Evolutionary conservation across 1,284 basidiomycete species (phyloP).

Genomic region (Ceratobasidium sp.): DNA sequence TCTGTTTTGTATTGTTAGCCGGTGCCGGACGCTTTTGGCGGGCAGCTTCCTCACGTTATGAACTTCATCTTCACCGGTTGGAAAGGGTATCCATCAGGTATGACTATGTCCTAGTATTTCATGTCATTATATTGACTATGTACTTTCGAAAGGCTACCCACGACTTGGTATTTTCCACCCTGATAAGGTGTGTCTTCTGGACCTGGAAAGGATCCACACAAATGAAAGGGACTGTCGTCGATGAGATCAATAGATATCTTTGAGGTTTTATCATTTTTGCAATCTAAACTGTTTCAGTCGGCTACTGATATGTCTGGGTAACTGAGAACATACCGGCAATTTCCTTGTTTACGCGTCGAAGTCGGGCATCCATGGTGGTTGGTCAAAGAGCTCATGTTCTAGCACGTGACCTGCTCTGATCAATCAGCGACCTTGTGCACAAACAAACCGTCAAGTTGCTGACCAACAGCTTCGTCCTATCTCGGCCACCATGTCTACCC

Average conservation of each 20-base stretch:
- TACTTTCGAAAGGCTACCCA: constrained; percentile 56
- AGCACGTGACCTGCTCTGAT: constrained; percentile 27
- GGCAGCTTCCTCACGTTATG: constrained; percentile 67
- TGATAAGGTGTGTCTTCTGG: constrained; percentile 95
- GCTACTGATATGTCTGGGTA: constrained; percentile 59
- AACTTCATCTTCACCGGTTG: constrained; percentile 99
- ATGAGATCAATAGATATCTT: constrained; percentile 88
- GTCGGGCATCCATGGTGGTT: constrained; percentile 81
- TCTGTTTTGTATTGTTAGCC: constrained; percentile 51
- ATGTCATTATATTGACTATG: neutral
- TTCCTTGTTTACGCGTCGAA: constrained; percentile 93
- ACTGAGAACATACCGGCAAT: constrained; percentile 74
- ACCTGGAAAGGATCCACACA: constrained; percentile 91
- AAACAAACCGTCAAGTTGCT: no score
- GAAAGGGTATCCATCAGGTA: constrained; percentile 96
- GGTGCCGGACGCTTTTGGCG: constrained; percentile 28
- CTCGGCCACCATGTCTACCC: constrained; percentile 43
- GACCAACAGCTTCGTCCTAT: no score
- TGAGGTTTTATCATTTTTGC: constrained; percentile 92
- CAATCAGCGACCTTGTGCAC: no score
- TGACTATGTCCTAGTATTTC: constrained; percentile 85
- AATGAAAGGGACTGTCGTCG: constrained; percentile 88
- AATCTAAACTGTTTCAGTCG: constrained; percentile 73
- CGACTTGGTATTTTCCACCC: constrained; percentile 93
- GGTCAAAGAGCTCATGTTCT: constrained; percentile 63